Conservation (phyloP, 495 filamentous ascomycete genomes). For the Xylaria telfairii region DNA sequence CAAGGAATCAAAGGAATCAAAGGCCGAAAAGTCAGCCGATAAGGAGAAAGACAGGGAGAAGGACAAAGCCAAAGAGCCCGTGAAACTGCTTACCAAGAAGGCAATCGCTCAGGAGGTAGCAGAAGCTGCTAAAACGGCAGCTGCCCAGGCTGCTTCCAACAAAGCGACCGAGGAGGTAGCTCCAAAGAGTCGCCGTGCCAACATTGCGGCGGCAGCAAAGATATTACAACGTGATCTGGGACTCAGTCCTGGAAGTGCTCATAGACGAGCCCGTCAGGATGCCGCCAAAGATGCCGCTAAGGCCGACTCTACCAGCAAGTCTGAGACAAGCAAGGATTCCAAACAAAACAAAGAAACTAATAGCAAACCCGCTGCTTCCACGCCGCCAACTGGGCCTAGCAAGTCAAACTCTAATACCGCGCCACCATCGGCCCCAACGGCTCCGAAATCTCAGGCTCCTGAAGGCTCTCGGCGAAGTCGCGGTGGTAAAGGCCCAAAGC, state of each 20-base stretch:
- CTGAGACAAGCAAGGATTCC: slow-evolving; percentile 20
- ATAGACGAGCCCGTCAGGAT: slow-evolving; percentile 58
- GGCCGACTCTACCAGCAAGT: slow-evolving; percentile 20
- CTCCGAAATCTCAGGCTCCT: slow-evolving; percentile 36
- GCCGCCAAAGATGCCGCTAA: slow-evolving; percentile 57
- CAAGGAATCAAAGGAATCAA: slow-evolving; percentile 66
- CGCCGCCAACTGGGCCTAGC: slow-evolving; percentile 30
- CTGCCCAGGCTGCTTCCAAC: slow-evolving; percentile 41
- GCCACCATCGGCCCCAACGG: slow-evolving; percentile 35
- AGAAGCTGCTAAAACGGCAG: slow-evolving; percentile 50
- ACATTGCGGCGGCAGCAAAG: slow-evolving; percentile 74
- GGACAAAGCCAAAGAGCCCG: slow-evolving; percentile 71
- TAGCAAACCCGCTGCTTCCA: slow-evolving; percentile 42
- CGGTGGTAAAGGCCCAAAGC: slow-evolving; percentile 42
- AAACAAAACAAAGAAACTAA: slow-evolving; percentile 46
- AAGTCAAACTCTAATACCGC: slow-evolving; percentile 32
- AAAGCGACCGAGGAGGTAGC: slow-evolving; percentile 40
- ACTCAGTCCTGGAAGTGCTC: slow-evolving; percentile 67
- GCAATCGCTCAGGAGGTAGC: slow-evolving; percentile 59
- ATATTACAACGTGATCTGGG: slow-evolving; percentile 92
- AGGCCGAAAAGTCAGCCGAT: slow-evolving; percentile 55
- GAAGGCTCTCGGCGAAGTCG: slow-evolving; percentile 35
- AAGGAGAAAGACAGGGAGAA: slow-evolving; percentile 55
- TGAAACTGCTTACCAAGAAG: slow-evolving; percentile 80
- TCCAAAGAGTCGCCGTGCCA: slow-evolving; percentile 64